Conservation (phyloP, 2,329 filamentous ascomycete genomes). For the Davidsoniella eucalypti region DNA sequence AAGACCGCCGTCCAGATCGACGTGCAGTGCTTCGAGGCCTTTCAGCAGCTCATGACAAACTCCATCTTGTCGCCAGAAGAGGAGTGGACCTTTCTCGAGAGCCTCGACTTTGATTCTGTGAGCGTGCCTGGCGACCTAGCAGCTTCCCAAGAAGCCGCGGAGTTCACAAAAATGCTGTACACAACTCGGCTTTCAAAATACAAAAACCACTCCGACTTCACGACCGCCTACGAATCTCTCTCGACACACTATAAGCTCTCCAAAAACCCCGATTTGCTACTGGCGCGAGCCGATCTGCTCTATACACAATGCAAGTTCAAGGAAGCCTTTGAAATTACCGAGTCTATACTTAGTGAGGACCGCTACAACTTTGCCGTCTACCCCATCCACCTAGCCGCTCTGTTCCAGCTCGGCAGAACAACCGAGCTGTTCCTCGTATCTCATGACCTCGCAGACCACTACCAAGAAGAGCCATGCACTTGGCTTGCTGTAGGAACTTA, state of each 20-base stretch:
- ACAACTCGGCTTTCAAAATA: constrained; percentile 93
- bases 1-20: constrained; percentile 94
- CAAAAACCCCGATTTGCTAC: constrained; percentile 73
- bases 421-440: constrained; percentile 83
- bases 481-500: constrained; percentile 94
- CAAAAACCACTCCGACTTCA: constrained; percentile 68
- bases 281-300: constrained; percentile 76
- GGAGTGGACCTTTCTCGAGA: constrained; percentile 78
- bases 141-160: constrained; percentile 66
- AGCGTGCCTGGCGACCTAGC: constrained; percentile 46
- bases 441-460: constrained; percentile 80
- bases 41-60: constrained; percentile 96
- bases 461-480: constrained; percentile 77
- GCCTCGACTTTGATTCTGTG: constrained; percentile 78
- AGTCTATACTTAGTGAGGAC: constrained; percentile 63
- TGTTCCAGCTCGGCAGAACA: constrained; percentile 74
- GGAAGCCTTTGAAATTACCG: constrained; percentile 71
- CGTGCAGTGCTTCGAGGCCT: constrained; percentile 95
- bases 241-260: constrained; percentile 85
- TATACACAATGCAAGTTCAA: constrained; percentile 92
- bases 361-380: constrained; percentile 82
- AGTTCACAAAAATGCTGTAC: constrained; percentile 93
- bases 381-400: constrained; percentile 77
- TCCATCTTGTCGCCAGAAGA: constrained; percentile 77
- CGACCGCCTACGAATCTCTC: constrained; percentile 72